A percentile compares a stretch with the other conserved stretches of the same genome.
Conservation (phyloP, 495 filamentous ascomycete genomes). For the Penicillium bovifimosum region DNA sequence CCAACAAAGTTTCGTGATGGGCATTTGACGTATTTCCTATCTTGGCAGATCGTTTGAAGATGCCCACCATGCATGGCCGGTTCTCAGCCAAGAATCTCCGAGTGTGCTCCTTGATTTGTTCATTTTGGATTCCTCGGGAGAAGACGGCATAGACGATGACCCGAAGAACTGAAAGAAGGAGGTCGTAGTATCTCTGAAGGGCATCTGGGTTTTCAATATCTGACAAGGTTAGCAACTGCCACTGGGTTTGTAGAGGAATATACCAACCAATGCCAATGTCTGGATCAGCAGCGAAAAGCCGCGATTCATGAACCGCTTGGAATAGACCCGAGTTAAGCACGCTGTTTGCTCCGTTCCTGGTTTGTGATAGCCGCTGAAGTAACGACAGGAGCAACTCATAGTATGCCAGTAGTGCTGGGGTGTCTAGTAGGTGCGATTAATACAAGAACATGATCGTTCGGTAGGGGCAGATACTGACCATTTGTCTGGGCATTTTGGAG, state of each 20-base stretch:
- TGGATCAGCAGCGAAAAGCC: conserved; percentile 83
- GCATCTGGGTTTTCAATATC: conserved; percentile 65
- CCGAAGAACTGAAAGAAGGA: conserved; percentile 74
- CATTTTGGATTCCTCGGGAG: conserved; percentile 73
- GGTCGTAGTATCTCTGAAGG: conserved; percentile 71
- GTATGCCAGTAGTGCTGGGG: conserved; percentile 52
- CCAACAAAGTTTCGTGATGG: conserved; percentile 37
- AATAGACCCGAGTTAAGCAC: conserved; percentile 89
- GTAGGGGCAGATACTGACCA: conserved; percentile 33
- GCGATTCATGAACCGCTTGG: conserved; percentile 67
- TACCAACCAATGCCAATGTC: conserved; percentile 77
- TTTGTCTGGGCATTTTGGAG: conserved; percentile 45
- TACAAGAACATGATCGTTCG: background rate
- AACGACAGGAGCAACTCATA: conserved; percentile 74
- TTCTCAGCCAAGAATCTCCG: conserved; percentile 73
- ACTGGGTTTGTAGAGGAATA: background rate
- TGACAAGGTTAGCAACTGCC: conserved; percentile 20
- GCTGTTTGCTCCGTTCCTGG: conserved; percentile 67
- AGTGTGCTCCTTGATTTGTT: conserved; percentile 65
- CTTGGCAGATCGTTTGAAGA: conserved; percentile 85
- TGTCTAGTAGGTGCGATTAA: conserved; percentile 37
- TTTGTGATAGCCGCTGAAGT: conserved; percentile 78
- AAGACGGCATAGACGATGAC: conserved; percentile 77
- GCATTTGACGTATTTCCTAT: conserved; percentile 52
- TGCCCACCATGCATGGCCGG: conserved; percentile 69